A percentile compares a stretch with the other conserved stretches of the same genome.
Conservation (phyloP, 176 grass and related monocot genomes). For the Aegilops bicornis region DNA sequence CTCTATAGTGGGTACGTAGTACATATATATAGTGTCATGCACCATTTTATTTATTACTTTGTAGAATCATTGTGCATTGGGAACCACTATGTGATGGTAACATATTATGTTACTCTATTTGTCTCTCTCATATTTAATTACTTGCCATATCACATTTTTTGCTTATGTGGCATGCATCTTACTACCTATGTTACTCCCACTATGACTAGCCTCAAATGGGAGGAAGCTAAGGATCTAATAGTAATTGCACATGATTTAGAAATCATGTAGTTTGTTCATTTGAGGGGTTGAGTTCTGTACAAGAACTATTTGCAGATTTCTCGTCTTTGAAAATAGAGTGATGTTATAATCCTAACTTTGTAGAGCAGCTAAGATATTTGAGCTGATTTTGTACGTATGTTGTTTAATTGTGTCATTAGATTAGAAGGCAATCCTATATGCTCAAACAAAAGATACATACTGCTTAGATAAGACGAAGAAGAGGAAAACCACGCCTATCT, state of each 20-base stretch:
- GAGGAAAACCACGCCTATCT: not conserved
- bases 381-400: not conserved
- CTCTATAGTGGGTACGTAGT: too few species aligned
- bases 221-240: not conserved
- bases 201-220: too few species aligned
- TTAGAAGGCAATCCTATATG: conserved; percentile 24
- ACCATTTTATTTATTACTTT: too few species aligned
- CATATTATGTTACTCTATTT: too few species aligned
- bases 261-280: not conserved
- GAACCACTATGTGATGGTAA: too few species aligned
- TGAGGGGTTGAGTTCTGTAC: not conserved
- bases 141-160: too few species aligned
- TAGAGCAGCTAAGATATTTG: not conserved
- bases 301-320: not conserved
- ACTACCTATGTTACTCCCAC: too few species aligned
- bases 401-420: not conserved
- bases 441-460: not conserved
- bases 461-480: not conserved
- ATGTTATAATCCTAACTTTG: not conserved
- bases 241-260: not conserved
- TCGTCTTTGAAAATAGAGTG: not conserved
- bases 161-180: too few species aligned
- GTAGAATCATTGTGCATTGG: too few species aligned
- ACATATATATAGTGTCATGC: too few species aligned
- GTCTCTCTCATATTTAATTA: too few species aligned